These are phyloP conservation scores for Colletotrichum navitas DNA, from an alignment of 2,329 filamentous ascomycete species.

Conservation along the genomic window DNA sequence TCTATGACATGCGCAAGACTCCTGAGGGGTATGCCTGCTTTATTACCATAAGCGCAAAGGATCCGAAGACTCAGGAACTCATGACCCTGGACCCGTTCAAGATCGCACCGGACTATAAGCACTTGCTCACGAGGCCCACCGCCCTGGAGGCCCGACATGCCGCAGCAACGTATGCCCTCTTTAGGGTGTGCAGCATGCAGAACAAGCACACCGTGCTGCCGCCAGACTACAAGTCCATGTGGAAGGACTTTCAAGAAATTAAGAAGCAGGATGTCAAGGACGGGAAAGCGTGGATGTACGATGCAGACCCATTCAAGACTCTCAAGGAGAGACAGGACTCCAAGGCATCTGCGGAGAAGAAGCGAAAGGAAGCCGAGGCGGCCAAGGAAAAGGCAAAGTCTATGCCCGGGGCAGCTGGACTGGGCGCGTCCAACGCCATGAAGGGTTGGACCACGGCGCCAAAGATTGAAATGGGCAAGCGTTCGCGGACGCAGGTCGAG, in stretches of 20 bases:
- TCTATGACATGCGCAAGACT: slow-evolving; percentile 85
- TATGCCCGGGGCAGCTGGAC: slow-evolving; percentile 69
- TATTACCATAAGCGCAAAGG: slow-evolving; percentile 80
- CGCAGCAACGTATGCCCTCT: slow-evolving; percentile 90
- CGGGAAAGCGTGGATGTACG: slow-evolving; percentile 89
- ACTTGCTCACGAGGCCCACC: slow-evolving; percentile 81
- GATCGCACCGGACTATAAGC: slow-evolving; percentile 80
- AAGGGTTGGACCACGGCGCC: slow-evolving; percentile 87
- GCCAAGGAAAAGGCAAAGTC: slow-evolving; percentile 76
- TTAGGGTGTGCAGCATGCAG: slow-evolving; percentile 93
- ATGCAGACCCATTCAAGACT: slow-evolving; percentile 91
- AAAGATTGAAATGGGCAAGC: slow-evolving; percentile 92
- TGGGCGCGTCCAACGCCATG: slow-evolving; percentile 64
- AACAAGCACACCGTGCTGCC: slow-evolving; percentile 96
- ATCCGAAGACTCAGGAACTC: slow-evolving; percentile 85
- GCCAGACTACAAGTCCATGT: slow-evolving; percentile 88
- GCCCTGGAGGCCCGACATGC: slow-evolving; percentile 93
- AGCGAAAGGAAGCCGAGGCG: slow-evolving; percentile 77
- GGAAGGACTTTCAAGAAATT: slow-evolving; percentile 89
- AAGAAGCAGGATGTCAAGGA: slow-evolving; percentile 85
- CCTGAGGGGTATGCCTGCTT: slow-evolving; percentile 82
- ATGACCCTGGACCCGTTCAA: slow-evolving; percentile 84
- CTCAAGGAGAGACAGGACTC: slow-evolving; percentile 84
- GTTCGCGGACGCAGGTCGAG: slow-evolving; percentile 84
- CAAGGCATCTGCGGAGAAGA: slow-evolving; percentile 82